Percentiles rank a stretch among this genome's conserved stretches.
Evolutionary conservation across 306 rosid species (phyloP).

Genomic region (Morella rubra): DNA sequence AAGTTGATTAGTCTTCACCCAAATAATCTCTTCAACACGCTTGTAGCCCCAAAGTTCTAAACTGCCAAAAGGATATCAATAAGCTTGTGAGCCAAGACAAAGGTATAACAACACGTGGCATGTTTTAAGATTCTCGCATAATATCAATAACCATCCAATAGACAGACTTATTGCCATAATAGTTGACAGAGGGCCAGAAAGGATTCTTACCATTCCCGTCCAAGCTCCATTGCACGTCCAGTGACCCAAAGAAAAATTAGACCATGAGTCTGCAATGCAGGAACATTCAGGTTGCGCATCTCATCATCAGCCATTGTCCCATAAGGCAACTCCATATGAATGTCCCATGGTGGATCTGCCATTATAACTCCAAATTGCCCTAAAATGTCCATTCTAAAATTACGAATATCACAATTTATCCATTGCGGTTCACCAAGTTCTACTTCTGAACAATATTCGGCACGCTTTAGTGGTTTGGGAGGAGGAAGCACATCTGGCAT

Average conservation of each 20-base stretch:
- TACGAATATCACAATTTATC: constrained; percentile 97
- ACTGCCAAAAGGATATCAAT: constrained; percentile 47
- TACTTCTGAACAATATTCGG: constrained; percentile 96
- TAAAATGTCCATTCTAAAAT: constrained; percentile 93
- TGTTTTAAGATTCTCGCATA: neutral
- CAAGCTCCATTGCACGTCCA: constrained; percentile 99
- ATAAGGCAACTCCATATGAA: constrained; percentile 97
- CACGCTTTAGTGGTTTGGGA: constrained; percentile 73
- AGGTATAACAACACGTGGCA: constrained; percentile 25
- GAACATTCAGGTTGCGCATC: constrained; percentile 98
- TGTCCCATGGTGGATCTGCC: constrained; percentile 99
- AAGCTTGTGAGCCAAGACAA: constrained; percentile 18
- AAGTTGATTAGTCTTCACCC: constrained; percentile 99
- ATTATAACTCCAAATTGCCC: constrained; percentile 98
- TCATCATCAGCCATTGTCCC: constrained; percentile 99
- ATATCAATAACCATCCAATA: constrained; percentile 1
- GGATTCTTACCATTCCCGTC: constrained; percentile 82
- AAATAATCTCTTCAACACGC: constrained; percentile 90
- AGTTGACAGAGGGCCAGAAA: constrained; percentile 18
- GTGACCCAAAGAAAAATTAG: constrained; percentile 99
- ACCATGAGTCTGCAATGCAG: constrained; percentile 95
- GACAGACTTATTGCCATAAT: constrained; percentile 8
- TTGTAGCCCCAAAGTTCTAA: constrained; percentile 98
- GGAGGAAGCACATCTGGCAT: constrained; percentile 71
- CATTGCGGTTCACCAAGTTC: constrained; percentile 98